A percentile compares a stretch with the other conserved stretches of the same genome.
Conservation (phyloP, 208 protist species). For the Naegleria gruberi region DNA sequence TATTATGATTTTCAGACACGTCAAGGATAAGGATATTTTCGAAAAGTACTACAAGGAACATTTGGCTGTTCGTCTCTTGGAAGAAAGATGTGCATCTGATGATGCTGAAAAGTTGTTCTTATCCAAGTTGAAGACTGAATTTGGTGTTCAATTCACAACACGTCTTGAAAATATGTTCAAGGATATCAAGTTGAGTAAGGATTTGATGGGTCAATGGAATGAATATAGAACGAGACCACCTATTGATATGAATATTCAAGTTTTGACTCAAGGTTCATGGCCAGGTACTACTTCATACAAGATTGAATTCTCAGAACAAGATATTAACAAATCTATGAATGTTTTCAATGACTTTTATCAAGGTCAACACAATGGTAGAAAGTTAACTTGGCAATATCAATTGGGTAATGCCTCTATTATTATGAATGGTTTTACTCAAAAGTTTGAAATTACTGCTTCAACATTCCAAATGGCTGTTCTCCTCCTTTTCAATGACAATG, state of each 20-base stretch:
- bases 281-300: slow-evolving; percentile 51
- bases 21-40: slow-evolving; percentile 74
- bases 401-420: slow-evolving; percentile 34
- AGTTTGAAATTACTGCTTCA: slow-evolving; percentile 50
- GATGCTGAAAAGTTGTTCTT: slow-evolving; percentile 68
- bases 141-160: slow-evolving; percentile 62
- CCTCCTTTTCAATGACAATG: slow-evolving; percentile 56
- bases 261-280: slow-evolving; percentile 72
- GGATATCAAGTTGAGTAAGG: slow-evolving; percentile 27
- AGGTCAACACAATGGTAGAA: slow-evolving; percentile 48
- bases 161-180: slow-evolving; percentile 75
- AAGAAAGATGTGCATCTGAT: slow-evolving; percentile 47
- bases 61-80: slow-evolving; percentile 65
- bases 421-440: slow-evolving; percentile 24
- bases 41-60: slow-evolving; percentile 77
- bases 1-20: slow-evolving; percentile 58
- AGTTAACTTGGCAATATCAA: slow-evolving; percentile 57
- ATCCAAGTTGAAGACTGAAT: slow-evolving; percentile 63
- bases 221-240: not conserved
- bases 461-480: slow-evolving; percentile 61
- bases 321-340: slow-evolving; percentile 39
- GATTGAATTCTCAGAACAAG: not conserved
- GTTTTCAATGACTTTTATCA: slow-evolving; percentile 59
- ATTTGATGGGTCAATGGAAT: slow-evolving; percentile 42
- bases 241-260: slow-evolving; percentile 51